phyloP scores from a whole-genome alignment of 768 basidiomycete genomes.

The Porphyrellus cyaneotinctus region DNA sequence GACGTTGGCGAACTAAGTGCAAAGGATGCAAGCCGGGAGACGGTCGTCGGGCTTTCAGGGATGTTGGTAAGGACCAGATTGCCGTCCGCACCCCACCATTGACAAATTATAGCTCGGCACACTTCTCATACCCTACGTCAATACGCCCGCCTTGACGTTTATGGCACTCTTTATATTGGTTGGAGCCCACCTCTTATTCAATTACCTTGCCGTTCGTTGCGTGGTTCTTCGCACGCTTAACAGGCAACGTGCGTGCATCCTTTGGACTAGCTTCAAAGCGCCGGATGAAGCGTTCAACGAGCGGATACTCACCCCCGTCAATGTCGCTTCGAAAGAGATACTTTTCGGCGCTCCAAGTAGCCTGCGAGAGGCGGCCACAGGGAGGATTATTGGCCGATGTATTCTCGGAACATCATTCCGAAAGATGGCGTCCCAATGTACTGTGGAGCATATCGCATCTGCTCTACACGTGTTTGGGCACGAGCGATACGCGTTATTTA shows the following conservation, averaged over 20 bases:
- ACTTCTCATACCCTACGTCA: constrained; percentile 53
- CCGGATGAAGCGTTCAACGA: constrained; percentile 6
- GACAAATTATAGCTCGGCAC: constrained; percentile 47
- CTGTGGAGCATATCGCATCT: constrained; percentile 14
- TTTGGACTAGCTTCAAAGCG: constrained; percentile 38
- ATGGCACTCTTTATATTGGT: constrained; percentile 48
- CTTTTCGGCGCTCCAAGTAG: constrained; percentile 40
- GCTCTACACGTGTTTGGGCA: constrained; percentile 39
- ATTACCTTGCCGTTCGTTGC: constrained; percentile 57
- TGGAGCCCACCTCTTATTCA: constrained; percentile 50
- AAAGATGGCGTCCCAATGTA: constrained; percentile 8
- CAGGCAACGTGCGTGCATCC: constrained; percentile 51
- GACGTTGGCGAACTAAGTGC: constrained; percentile 71
- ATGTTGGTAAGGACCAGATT: constrained; percentile 50
- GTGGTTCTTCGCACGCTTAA: constrained; percentile 57
- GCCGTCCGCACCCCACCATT: background rate
- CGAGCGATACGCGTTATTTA: constrained; percentile 55
- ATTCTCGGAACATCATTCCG: constrained; percentile 48
- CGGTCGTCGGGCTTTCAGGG: constrained; percentile 60
- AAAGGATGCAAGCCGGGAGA: constrained; percentile 71
- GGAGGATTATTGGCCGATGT: constrained; percentile 40
- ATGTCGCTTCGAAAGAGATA: constrained; percentile 41
- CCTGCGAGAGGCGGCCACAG: constrained; percentile 37
- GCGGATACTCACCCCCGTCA: constrained; percentile 31
- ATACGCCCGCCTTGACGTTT: constrained; percentile 47